Evolutionary conservation across 1,284 basidiomycete species (phyloP).

Genomic region (Cerioporus squamosus): DNA sequence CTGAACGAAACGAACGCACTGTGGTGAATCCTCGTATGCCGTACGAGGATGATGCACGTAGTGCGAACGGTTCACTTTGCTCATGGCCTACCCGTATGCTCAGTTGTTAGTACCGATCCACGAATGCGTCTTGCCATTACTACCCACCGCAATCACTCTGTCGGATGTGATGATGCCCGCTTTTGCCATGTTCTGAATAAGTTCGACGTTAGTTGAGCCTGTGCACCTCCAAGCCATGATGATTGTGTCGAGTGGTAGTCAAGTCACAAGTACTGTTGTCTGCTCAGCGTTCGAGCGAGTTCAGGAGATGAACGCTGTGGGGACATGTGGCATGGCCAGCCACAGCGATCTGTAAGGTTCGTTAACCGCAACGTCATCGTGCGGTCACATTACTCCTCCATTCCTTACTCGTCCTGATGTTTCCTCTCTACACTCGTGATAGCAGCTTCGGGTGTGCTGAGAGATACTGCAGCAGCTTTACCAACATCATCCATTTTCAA

Average conservation of each 20-base stretch:
- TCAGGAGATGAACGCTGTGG: not conserved
- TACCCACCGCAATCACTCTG: conserved; percentile 40
- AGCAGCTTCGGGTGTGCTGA: too few species aligned
- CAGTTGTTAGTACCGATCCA: too few species aligned
- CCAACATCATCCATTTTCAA: too few species aligned
- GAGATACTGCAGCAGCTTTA: too few species aligned
- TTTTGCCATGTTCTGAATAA: conserved; percentile 69
- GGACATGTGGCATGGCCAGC: not conserved
- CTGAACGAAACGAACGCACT: conserved; percentile 49
- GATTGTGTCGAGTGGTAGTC: not conserved
- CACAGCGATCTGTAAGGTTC: not conserved
- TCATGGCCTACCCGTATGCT: conserved; percentile 61
- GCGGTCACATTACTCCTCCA: too few species aligned
- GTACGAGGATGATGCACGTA: conserved; percentile 60
- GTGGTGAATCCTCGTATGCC: conserved; percentile 84
- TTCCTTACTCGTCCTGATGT: too few species aligned
- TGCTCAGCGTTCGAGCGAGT: not conserved
- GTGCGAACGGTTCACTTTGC: conserved; percentile 71
- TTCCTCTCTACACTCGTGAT: too few species aligned
- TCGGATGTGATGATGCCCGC: conserved; percentile 61
- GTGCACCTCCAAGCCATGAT: conserved; percentile 85
- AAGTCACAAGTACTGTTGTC: not conserved
- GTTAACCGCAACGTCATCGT: not conserved
- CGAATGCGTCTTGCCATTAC: not conserved
- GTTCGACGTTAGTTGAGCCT: conserved; percentile 70